These are phyloP conservation scores for Venustampulla echinocandica DNA, from an alignment of 495 filamentous ascomycete genomes.

Conservation along the genomic window DNA sequence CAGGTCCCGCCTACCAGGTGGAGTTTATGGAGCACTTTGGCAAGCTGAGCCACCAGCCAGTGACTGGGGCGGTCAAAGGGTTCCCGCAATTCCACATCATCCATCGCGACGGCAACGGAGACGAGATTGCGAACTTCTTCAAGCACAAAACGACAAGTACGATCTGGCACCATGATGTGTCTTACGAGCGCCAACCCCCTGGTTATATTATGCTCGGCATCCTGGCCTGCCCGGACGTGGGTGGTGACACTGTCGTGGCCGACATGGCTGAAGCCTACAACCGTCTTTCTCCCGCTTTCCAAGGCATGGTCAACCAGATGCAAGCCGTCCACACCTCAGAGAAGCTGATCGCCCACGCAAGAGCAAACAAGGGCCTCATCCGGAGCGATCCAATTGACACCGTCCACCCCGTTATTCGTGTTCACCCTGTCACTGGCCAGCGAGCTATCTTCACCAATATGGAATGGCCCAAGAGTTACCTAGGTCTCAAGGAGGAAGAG, in stretches of 20 bases:
- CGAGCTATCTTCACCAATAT: conserved; percentile 60
- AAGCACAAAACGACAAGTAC: conserved; percentile 46
- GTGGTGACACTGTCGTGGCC: conserved; percentile 31
- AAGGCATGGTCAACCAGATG: conserved; percentile 25
- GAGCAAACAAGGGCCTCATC: conserved; percentile 25
- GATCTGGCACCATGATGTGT: conserved; percentile 54
- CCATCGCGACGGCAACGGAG: conserved; percentile 48
- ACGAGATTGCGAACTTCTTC: conserved; percentile 47
- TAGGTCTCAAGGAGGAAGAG: conserved; percentile 37
- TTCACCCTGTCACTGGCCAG: conserved; percentile 60
- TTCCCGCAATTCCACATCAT: conserved; percentile 54
- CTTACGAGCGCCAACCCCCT: conserved; percentile 50
- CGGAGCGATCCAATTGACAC: conserved; percentile 26
- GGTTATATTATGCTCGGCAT: conserved; percentile 51
- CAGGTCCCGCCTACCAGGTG: conserved; percentile 39
- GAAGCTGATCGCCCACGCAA: conserved; percentile 27
- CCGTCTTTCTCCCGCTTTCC: conserved; percentile 27
- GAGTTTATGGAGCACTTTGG: conserved; percentile 50
- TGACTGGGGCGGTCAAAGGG: conserved; percentile 42
- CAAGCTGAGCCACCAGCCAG: conserved; percentile 52
- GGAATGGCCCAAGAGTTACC: conserved; percentile 29
- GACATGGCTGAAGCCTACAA: conserved; percentile 29
- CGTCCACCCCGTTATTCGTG: conserved; percentile 52
- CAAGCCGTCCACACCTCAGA: conserved; percentile 27
- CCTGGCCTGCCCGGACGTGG: conserved; percentile 45